Evolutionary conservation across 2,329 filamentous ascomycete genomes (phyloP).

Genomic region (Xylariaceae sp.): DNA sequence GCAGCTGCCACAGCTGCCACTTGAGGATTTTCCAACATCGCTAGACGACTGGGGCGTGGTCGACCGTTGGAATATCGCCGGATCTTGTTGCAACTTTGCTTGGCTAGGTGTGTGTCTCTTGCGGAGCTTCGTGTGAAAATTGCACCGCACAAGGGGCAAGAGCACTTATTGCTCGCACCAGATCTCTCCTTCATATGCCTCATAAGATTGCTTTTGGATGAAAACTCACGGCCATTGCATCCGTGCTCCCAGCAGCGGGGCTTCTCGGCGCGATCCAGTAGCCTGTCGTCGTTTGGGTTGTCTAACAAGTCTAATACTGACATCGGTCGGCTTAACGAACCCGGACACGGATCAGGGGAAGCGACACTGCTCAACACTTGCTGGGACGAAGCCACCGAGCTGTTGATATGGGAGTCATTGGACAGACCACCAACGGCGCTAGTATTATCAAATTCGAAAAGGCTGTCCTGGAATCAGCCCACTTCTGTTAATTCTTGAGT

Average conservation of each 20-base stretch:
- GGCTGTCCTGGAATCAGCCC: conserved; percentile 14
- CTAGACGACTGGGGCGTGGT: conserved; percentile 37
- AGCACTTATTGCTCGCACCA: conserved; percentile 34
- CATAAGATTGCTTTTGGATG: conserved; percentile 39
- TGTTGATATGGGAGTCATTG: conserved; percentile 10
- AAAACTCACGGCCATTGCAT: conserved; percentile 38
- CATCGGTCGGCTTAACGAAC: conserved; percentile 15
- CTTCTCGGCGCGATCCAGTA: conserved; percentile 29
- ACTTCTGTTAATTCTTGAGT: neutral
- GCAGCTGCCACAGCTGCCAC: conserved; percentile 28
- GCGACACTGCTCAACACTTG: conserved; percentile 1
- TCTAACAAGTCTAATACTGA: conserved; percentile 27
- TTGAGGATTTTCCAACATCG: conserved; percentile 35
- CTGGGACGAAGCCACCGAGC: neutral
- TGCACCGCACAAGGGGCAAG: conserved; percentile 37
- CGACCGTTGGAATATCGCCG: conserved; percentile 39
- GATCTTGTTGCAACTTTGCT: conserved; percentile 39
- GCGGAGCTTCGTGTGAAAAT: conserved; percentile 38
- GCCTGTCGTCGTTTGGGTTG: conserved; percentile 22
- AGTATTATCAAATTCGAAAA: conserved; percentile 15
- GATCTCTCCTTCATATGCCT: conserved; percentile 38
- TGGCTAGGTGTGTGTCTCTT: conserved; percentile 37
- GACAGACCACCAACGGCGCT: neutral
- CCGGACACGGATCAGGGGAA: conserved; percentile 3
- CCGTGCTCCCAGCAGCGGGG: conserved; percentile 39